Evolutionary conservation across 2,329 filamentous ascomycete genomes (phyloP), one percentile per base, ranked within the genome.

Genomic region (Mariannaea sp.): DNA sequence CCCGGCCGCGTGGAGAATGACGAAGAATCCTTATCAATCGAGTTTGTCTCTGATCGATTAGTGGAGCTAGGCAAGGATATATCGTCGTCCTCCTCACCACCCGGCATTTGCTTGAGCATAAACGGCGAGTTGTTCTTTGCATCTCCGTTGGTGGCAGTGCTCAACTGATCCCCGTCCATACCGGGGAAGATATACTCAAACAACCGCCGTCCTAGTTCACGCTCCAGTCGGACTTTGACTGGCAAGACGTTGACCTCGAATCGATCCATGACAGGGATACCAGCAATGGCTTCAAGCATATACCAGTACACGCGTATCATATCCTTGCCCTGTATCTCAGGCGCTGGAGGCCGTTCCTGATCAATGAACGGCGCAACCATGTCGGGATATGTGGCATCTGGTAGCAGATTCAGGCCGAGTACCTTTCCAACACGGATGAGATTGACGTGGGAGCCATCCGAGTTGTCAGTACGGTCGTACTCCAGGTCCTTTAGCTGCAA

Each of bases 171-270:
- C n/a, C 71, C 76, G 16, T 87, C 86, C 62, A 90, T 84, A 9
- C 89, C 90, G 0, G 94, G 95, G 77, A 99, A 99, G 63, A 99
- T 91, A 72, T 99, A 99, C 73, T 97, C 92, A 62, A 99, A 96
- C 2, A 99, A 78, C 62, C 88, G 91, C 75, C 95, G 93, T 38
- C 92, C 93, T 42, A 96, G 87, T 64, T 97, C 92, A 29, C 87
- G 88, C 72, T 99, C 94, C 29, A 99, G 79, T 70, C 99, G 94
- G 17, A 99, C 86, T 71, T 92, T 95, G 70, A 99, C 83, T 0
- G 94, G 95, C 70, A 95, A 92, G 16, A 99, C 77, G 49, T 92
- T 91, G 49, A 99, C 90, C 71, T 97, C 92, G 66, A 99, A 99
- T 65, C 95, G 89, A 64, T 97, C 93, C 79, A 99, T 90, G 26